A percentile compares a stretch with the other conserved stretches of the same genome.
phyloP scores from a whole-genome alignment of 2,329 filamentous ascomycete genomes.

The Rhynchosporium secalis region DNA sequence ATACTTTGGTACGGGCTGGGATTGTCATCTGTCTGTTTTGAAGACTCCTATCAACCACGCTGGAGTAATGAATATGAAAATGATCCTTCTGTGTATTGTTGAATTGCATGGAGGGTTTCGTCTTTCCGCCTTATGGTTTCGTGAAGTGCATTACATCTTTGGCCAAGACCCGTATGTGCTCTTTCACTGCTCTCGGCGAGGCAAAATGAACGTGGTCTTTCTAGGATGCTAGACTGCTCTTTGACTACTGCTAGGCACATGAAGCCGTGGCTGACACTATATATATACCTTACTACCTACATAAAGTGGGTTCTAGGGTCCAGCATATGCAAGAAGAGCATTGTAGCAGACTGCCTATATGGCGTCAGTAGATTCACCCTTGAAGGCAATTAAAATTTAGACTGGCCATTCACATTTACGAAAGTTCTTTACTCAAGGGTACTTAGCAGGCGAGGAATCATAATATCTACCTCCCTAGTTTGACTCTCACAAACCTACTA shows the following conservation, averaged over 20 bases:
- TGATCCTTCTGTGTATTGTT: constrained; percentile 5
- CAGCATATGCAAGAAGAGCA: constrained; percentile 5
- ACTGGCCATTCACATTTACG: no score
- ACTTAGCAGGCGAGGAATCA: no score
- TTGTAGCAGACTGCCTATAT: neutral
- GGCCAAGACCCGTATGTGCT: neutral
- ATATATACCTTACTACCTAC: no score
- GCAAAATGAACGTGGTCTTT: neutral
- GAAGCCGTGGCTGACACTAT: no score
- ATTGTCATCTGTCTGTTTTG: neutral
- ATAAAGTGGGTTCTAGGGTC: no score
- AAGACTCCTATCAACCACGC: neutral
- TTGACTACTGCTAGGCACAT: no score
- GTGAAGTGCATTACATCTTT: constrained; percentile 9
- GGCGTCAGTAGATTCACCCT: neutral
- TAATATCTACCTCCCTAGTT: no score
- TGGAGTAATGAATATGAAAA: constrained; percentile 23
- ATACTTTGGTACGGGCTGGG: neutral
- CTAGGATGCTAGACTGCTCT: no score
- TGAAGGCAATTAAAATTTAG: no score
- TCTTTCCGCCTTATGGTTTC: neutral
- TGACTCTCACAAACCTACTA: no score
- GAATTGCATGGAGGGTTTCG: no score
- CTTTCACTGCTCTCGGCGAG: neutral
- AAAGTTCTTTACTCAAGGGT: no score